phyloP scores from a whole-genome alignment of 2,329 filamentous ascomycete species.

The Aspergillus ochraceus region DNA sequence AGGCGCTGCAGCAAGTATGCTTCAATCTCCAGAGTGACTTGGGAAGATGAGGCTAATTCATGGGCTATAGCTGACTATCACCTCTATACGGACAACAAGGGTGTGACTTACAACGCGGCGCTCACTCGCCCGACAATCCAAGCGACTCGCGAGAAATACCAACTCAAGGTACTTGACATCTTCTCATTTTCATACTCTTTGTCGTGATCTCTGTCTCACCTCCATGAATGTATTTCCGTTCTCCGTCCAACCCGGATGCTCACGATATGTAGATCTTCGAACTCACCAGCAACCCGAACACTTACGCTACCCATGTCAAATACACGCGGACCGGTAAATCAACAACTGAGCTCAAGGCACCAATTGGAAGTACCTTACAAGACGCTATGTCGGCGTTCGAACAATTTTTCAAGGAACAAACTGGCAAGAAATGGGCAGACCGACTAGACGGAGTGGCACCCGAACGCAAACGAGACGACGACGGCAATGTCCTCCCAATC shows the following conservation, averaged over 20 bases:
- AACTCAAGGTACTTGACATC: constrained; percentile 55
- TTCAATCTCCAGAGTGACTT: neutral
- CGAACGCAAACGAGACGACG: constrained; percentile 22
- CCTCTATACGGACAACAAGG: constrained; percentile 61
- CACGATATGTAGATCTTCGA: constrained; percentile 61
- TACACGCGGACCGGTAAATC: constrained; percentile 35
- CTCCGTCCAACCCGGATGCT: neutral
- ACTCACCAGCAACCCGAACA: constrained; percentile 58
- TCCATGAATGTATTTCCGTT: neutral
- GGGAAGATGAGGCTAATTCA: neutral
- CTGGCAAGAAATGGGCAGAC: constrained; percentile 61
- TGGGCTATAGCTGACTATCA: constrained; percentile 57
- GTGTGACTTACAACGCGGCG: constrained; percentile 64
- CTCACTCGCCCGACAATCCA: constrained; percentile 56
- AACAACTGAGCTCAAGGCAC: constrained; percentile 33
- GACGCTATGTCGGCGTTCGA: constrained; percentile 54
- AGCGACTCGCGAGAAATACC: constrained; percentile 59
- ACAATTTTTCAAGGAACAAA: constrained; percentile 59
- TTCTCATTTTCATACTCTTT: too few species aligned
- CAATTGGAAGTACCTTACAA: constrained; percentile 30
- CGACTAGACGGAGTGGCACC: constrained; percentile 18
- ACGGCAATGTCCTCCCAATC: constrained; percentile 24
- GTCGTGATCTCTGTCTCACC: neutral
- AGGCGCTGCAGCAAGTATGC: neutral
- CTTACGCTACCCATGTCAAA: constrained; percentile 62